Evolutionary conservation across 2,329 filamentous ascomycete genomes (phyloP).

Genomic region (Aureobasidium sp.): DNA sequence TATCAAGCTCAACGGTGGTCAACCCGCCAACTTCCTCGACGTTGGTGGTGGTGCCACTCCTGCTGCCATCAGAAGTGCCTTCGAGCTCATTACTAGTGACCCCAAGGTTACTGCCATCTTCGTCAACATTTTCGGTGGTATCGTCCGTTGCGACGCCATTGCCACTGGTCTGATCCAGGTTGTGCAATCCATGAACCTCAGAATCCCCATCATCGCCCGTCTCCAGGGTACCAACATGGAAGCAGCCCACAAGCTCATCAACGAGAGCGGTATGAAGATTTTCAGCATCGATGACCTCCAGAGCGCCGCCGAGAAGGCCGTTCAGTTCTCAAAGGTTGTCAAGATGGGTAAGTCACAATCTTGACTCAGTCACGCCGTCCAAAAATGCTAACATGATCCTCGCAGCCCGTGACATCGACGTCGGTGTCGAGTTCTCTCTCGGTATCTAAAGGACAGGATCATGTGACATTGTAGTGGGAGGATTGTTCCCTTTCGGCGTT

Average conservation of each 20-base stretch:
- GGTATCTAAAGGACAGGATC: conserved; percentile 64
- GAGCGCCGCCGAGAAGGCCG: conserved; percentile 92
- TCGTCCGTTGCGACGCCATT: conserved; percentile 95
- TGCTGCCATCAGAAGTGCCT: conserved; percentile 92
- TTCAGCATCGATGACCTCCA: conserved; percentile 99
- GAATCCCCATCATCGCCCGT: conserved; percentile 93
- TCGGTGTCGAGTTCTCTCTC: conserved; percentile 89
- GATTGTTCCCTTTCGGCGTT: conserved; percentile 15
- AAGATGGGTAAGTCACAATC: conserved; percentile 71
- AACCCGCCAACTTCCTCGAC: conserved; percentile 97
- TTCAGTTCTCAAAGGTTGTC: conserved; percentile 98
- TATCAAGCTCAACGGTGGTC: conserved; percentile 97
- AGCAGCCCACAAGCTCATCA: conserved; percentile 82
- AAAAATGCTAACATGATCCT: conserved; percentile 23
- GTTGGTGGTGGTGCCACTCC: conserved; percentile 97
- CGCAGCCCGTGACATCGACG: conserved; percentile 85
- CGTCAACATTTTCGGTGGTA: conserved; percentile 99
- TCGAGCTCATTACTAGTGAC: conserved; percentile 97
- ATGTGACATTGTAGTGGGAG: conserved; percentile 8
- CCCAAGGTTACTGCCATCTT: conserved; percentile 98
- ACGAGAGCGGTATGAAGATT: conserved; percentile 97
- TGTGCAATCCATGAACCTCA: conserved; percentile 87
- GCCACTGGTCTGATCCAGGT: conserved; percentile 94
- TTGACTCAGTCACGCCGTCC: neutral
- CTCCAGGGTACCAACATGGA: conserved; percentile 99